phyloP scores from a whole-genome alignment of 768 basidiomycete species.

The Mycena capillaripes region DNA sequence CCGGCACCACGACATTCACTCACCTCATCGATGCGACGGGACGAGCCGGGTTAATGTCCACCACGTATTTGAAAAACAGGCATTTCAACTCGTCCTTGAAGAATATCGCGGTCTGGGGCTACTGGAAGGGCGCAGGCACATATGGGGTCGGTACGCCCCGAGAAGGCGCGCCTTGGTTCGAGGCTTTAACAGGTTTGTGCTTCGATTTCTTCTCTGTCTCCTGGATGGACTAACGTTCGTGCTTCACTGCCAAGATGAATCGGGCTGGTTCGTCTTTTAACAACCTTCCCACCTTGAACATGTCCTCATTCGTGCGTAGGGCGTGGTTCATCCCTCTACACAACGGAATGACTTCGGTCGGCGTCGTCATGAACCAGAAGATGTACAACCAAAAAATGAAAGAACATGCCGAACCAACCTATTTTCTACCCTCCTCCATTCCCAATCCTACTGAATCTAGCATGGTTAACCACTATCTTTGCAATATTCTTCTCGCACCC shows the following conservation, averaged over 20 bases:
- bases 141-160: constrained; percentile 66
- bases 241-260: constrained; percentile 60
- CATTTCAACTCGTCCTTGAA: constrained; percentile 76
- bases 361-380: constrained; percentile 73
- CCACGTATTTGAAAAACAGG: constrained; percentile 77
- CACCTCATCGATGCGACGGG: constrained; percentile 83
- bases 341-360: constrained; percentile 72
- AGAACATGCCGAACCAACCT: constrained; percentile 38
- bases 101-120: constrained; percentile 86
- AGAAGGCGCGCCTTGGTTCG: constrained; percentile 76
- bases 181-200: constrained; percentile 73
- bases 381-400: constrained; percentile 56
- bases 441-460: constrained; percentile 41
- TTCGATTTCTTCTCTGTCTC: not conserved
- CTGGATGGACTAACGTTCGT: not conserved
- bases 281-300: not conserved
- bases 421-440: constrained; percentile 45
- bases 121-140: constrained; percentile 70
- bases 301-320: constrained; percentile 39
- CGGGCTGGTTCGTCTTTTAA: constrained; percentile 58
- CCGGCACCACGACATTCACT: constrained; percentile 71
- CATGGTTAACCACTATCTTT: constrained; percentile 43
- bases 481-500: constrained; percentile 44
- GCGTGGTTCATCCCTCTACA: constrained; percentile 82
- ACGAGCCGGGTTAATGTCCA: constrained; percentile 79